phyloP scores from a whole-genome alignment of 106 monocot genomes.

The Vanilla planifolia region DNA sequence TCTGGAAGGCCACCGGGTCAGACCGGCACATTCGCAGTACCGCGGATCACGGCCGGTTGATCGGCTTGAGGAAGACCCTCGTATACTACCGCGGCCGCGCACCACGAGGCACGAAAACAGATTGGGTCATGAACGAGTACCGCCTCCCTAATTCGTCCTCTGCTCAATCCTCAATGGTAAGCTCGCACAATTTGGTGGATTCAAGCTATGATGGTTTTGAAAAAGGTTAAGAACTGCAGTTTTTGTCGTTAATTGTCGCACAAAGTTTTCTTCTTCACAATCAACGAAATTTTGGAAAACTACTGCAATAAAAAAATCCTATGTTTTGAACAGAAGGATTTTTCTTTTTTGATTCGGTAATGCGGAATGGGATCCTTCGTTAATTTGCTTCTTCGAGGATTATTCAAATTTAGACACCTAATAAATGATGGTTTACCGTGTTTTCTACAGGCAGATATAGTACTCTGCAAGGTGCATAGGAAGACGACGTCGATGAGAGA shows the following conservation, averaged over 20 bases:
- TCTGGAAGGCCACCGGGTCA: conserved; percentile 75
- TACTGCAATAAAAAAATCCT: no score
- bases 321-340: no score
- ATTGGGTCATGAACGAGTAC: conserved; percentile 83
- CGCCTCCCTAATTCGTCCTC: conserved; percentile 31
- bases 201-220: no score
- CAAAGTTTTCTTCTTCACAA: no score
- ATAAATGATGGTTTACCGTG: no score
- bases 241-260: no score
- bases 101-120: conserved; percentile 51
- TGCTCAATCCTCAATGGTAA: conserved; percentile 21
- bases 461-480: conserved; percentile 71
- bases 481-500: conserved; percentile 73
- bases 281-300: no score
- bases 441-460: conserved; percentile 64
- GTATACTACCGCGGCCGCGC: conserved; percentile 69
- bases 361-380: no score
- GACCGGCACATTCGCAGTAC: conserved; percentile 43
- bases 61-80: conserved; percentile 76
- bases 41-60: conserved; percentile 28
- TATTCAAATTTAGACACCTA: no score
- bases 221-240: no score
- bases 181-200: background rate
- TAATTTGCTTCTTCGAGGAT: no score
- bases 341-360: no score